phyloP scores from a whole-genome alignment of 129 eudicot species.

The Tagetes patula region DNA sequence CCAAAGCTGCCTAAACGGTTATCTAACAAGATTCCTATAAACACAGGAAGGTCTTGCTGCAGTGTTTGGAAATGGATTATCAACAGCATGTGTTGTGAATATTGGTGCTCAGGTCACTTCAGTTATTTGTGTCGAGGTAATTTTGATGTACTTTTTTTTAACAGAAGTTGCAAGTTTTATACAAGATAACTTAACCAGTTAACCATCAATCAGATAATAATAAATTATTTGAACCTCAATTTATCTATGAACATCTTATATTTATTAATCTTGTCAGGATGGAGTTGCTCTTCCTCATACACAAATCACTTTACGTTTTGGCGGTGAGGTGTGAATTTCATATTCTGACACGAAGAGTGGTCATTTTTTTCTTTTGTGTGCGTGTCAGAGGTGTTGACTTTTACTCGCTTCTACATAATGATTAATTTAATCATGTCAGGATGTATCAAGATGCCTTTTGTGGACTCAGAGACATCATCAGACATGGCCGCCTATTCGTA shows the following conservation, averaged over 20 bases:
- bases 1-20: background rate
- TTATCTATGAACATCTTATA: background rate
- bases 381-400: slow-evolving; percentile 4
- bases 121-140: slow-evolving; percentile 85
- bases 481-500: slow-evolving; percentile 95
- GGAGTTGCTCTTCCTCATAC: slow-evolving; percentile 91
- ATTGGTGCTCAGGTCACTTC: slow-evolving; percentile 94
- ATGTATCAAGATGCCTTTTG: slow-evolving; percentile 91
- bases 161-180: slow-evolving; percentile 1
- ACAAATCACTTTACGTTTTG: slow-evolving; percentile 68
- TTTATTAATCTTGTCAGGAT: slow-evolving; percentile 52
- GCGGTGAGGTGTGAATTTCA: slow-evolving; percentile 79
- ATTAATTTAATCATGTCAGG: slow-evolving; percentile 43
- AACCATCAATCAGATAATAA: background rate
- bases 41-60: slow-evolving; percentile 98
- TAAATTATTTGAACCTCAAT: slow-evolving; percentile 16
- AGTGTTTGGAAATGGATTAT: slow-evolving; percentile 87
- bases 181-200: background rate
- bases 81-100: slow-evolving; percentile 91
- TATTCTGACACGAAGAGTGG: slow-evolving; percentile 1
- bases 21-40: slow-evolving; percentile 1
- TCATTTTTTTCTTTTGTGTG: background rate
- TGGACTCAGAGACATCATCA: slow-evolving; percentile 99
- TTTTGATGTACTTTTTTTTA: slow-evolving; percentile 13
- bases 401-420: background rate